These are phyloP conservation scores for Candida montana DNA, from an alignment of 805 yeast species.

Conservation along the genomic window DNA sequence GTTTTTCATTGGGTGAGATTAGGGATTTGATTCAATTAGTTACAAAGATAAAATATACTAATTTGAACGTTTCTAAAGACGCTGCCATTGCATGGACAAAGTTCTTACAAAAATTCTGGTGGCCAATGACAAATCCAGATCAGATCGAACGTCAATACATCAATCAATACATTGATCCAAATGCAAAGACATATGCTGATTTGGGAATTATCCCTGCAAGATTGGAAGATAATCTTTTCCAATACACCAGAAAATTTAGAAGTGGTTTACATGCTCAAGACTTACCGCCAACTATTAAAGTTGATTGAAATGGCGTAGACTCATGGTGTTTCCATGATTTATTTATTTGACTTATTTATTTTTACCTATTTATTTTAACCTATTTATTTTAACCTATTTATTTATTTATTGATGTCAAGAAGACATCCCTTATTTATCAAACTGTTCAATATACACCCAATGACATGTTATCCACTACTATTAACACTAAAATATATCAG, in stretches of 20 bases:
- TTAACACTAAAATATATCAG: too few species aligned
- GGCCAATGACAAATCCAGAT: constrained; percentile 55
- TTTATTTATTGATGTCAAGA: constrained; percentile 4
- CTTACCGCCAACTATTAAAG: constrained; percentile 36
- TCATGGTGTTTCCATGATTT: too few species aligned
- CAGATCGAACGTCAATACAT: constrained; percentile 68
- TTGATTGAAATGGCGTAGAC: too few species aligned
- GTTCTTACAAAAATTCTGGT: constrained; percentile 36
- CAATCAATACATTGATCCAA: constrained; percentile 56
- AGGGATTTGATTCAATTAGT: constrained; percentile 66
- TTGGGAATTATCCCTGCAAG: constrained; percentile 60
- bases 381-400: constrained; percentile 12
- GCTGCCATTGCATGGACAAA: constrained; percentile 32
- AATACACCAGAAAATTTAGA: constrained; percentile 36
- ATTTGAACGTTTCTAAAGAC: constrained; percentile 34
- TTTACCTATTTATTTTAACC: background rate
- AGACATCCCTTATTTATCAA: too few species aligned
- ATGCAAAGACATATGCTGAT: constrained; percentile 61
- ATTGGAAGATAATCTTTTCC: constrained; percentile 44
- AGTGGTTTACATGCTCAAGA: constrained; percentile 31
- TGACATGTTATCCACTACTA: too few species aligned
- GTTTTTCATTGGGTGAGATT: constrained; percentile 54
- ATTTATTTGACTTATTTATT: constrained; percentile 2
- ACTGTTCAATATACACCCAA: too few species aligned
- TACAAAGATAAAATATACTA: constrained; percentile 38